Conservation (phyloP, 176 grass and related monocot species). For the Lolium rigidum region DNA sequence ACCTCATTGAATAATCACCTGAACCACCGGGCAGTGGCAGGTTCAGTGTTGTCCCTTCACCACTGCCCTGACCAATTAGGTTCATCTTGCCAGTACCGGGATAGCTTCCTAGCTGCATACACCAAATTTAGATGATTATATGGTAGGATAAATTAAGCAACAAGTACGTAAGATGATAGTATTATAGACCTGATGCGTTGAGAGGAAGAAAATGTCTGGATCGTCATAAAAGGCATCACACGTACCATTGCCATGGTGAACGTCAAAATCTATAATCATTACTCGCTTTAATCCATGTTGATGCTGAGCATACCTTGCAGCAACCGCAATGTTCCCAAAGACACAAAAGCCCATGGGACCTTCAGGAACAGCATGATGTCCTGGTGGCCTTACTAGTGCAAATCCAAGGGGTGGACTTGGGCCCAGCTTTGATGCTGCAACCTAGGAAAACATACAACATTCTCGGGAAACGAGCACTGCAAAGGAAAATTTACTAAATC, state of each 20-base stretch:
- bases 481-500: conserved; percentile 55
- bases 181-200: conserved; percentile 82
- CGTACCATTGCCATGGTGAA: conserved; percentile 95
- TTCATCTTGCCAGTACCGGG: conserved; percentile 97
- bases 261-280: conserved; percentile 95
- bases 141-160: conserved; percentile 7
- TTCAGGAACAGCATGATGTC: conserved; percentile 93
- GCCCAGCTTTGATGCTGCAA: conserved; percentile 68
- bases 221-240: conserved; percentile 96
- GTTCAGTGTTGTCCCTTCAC: conserved; percentile 86
- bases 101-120: conserved; percentile 81
- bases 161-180: neutral
- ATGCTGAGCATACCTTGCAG: conserved; percentile 76
- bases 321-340: conserved; percentile 95
- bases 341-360: conserved; percentile 98
- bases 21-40: conserved; percentile 86
- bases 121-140: neutral
- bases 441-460: conserved; percentile 75
- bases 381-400: conserved; percentile 90
- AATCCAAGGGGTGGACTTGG: conserved; percentile 75
- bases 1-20: conserved; percentile 83
- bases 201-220: conserved; percentile 95
- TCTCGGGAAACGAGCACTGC: conserved; percentile 64
- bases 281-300: conserved; percentile 76
- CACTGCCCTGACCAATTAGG: conserved; percentile 70